Evolutionary conservation across 768 basidiomycete species (phyloP), one percentile per base, ranked within the genome.

Genomic region (Lentinula detonsa): DNA sequence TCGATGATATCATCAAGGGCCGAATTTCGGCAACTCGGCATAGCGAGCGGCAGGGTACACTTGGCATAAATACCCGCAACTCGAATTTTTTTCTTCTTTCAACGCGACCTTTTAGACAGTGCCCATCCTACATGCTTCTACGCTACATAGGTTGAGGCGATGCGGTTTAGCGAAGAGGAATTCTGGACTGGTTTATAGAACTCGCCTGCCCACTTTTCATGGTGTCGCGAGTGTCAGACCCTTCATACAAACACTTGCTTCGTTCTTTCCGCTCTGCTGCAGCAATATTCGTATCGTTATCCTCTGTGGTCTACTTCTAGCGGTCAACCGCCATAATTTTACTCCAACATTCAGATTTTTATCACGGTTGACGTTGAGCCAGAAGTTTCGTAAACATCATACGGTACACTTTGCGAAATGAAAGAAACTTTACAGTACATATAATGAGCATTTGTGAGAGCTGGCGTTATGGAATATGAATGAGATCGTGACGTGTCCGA

Each of bases 201-300:
- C 65, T 65, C 54, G n/a, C 59, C 16, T 62, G 52, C 57, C 60
- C 42, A 16, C 60, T 59, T 40, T 56, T 34, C 34, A 64, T 65
- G 62, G 65, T 63, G 65, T 35, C 28, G 61, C 63, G 64, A 62
- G 76, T 75, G 76, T 77, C 76, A 77, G 62, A 65, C 62, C 62
- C 46, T 46, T 57, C 64, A 57, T 51, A 66, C 65, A 66, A 4
- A 11, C 21, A 45, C n/a, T 54, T 54, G 15, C 37, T 52, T 23
- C 31, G 18, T 31, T 11, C 13, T 49, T 31, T 49, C 1, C n/a
- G 10, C 48, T 49, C 4, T 21, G 7, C 31, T 21, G n/a, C 10
- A 13, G 10, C 21, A 13, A 13, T 7, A 49, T 49, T 15, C 39
- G 4, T 9, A 4, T 39, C 39, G 15, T 39, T 7, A 39, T 15